Base-by-base conservation (phyloP, 2,329 filamentous ascomycete genomes). In the Sarocladium brachiariae region DNA sequence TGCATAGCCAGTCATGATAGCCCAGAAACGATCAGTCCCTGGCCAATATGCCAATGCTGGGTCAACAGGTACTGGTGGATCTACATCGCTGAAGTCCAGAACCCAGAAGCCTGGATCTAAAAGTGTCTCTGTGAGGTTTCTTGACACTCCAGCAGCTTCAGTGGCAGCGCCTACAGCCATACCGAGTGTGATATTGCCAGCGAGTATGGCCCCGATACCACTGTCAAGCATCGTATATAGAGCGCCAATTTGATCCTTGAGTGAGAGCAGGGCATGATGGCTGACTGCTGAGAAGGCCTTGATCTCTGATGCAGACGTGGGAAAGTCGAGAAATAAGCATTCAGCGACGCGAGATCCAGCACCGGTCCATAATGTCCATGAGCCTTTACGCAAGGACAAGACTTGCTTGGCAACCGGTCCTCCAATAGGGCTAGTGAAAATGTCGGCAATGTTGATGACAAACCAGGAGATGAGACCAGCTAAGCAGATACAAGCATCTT, bases 121-220 rank as follows among this genome's bases (percentile, higher is more conserved):
- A 8, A 77, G 55, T 4, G 3, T 14, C 18, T 37, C 13, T 14
- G 30, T 19, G 4, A 37, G 3, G 18, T 35, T 37, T 4, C 7
- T 27, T 6, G 31, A 30, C 7, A 49, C 24, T 6, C 38, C 23
- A 13, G 43, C 47, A 16, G 50, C 25, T 2, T 50, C 50, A 2
- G 51, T 51, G 14, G 59, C 18, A 7, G 57, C 16, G 1, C 78
- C n/a, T 35, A 89, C 89, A 30, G 87, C 65, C 41, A 87, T 61
- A 9, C 84, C 88, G 34, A 95, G 76, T 41, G 90, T 84, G 0
- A 83, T 62, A 63, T 99, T 99, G 13, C 93, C 93, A 45, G 86
- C 77, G 2, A 90, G 60, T 33, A 96, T 87, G 14, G 77, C 75
- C 4, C 69, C 63, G 1, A 76, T 35, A 0, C 63, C 53, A 4